Base-by-base conservation (phyloP, 805 yeast genomes). In the Lachancea sp. region DNA sequence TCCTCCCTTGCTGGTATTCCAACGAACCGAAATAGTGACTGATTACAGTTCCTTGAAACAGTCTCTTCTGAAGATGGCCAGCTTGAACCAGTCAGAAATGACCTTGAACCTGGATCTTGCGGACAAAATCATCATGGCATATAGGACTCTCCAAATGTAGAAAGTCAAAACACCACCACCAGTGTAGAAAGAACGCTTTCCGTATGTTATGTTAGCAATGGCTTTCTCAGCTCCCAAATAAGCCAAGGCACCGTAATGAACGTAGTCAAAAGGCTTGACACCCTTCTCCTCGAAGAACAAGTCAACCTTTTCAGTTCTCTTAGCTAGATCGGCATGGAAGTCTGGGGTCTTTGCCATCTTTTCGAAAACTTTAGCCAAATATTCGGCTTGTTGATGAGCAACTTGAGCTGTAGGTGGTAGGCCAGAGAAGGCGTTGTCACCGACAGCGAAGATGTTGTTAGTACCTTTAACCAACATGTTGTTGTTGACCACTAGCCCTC, bases 371-470 rank as follows among this genome's bases (percentile, higher is more conserved):
- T 74, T 72, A 41, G 88, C 90, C 56, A 90, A 75, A 69, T 78
- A 90, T 47, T 74, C 74, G 57, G 96, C 97, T 69, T 88, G 84
- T 73, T 90, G 97, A 69, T 87, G 82, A 32, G 97, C 97, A 48
- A 89, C 96, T 73, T 90, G 97, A 25, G 97, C 97, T 47, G 97
- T 90, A 56, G 97, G 97, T 16, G 96, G 95, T 60, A 79, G 78
- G 60, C 86, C 85, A 49, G 95, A 85, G 48, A 77, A 75, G 19
- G 96, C 88, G 68, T 95, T 88, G 69, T 90, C 97, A 65, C 97
- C 97, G 47, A 90, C 73, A 45, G 96, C 96, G 68, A 76, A 90
- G 56, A 90, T 79, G 58, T 85, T 85, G 60, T 74, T 73, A 38
- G 88, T 72, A 58, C 97, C 97, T 60, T 85, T 85, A 34, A 90